phyloP scores from a whole-genome alignment of 2,329 filamentous ascomycete species.

The Pseudogymnoascus sp. region DNA sequence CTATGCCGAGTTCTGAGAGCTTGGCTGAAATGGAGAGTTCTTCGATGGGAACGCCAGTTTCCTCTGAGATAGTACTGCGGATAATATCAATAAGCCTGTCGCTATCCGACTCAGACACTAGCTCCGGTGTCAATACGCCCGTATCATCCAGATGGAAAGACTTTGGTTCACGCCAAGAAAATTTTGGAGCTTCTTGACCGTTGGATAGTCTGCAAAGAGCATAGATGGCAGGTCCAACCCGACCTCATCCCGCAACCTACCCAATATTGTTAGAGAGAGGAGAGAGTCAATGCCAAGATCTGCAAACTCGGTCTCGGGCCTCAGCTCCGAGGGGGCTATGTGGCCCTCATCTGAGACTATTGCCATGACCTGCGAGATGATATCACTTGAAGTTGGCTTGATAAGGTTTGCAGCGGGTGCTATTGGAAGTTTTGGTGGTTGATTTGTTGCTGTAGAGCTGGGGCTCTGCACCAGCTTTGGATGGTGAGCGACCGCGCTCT shows the following conservation, averaged over 20 bases:
- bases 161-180: neutral
- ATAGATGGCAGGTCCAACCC: constrained; percentile 21
- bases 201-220: constrained; percentile 26
- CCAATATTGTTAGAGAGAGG: constrained; percentile 26
- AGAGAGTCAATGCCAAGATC: constrained; percentile 33
- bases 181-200: constrained; percentile 14
- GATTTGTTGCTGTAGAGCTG: neutral
- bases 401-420: neutral
- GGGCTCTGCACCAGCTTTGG: neutral
- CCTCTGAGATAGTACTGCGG: constrained; percentile 10
- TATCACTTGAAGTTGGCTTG: neutral
- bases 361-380: neutral
- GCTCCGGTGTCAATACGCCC: neutral
- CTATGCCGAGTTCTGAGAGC: constrained; percentile 11
- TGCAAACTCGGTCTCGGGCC: constrained; percentile 23
- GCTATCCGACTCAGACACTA: neutral
- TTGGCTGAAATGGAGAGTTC: neutral
- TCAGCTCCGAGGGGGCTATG: constrained; percentile 19
- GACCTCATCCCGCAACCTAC: constrained; percentile 29
- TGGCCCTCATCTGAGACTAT: constrained; percentile 30
- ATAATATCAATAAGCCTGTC: neutral
- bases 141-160: neutral
- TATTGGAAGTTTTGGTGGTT: neutral
- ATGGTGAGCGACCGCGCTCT: neutral
- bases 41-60: neutral